phyloP scores from a whole-genome alignment of 352 stramenopile species.

The Globisporangium polare region DNA sequence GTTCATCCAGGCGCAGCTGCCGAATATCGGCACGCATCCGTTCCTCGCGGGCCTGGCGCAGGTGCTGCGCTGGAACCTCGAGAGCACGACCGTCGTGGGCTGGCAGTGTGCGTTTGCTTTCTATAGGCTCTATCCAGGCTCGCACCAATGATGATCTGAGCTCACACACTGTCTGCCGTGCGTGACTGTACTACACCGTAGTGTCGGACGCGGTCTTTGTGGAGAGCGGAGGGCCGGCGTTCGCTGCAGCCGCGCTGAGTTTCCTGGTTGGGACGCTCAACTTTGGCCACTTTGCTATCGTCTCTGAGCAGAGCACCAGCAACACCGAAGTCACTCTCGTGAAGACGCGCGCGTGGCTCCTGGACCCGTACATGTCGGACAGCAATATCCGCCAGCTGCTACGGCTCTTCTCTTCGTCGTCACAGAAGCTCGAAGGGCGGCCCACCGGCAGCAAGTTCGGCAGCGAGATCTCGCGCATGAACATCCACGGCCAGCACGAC shows the following conservation, averaged over 20 bases:
- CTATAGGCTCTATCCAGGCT: neutral
- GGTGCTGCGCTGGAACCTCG: constrained; percentile 56
- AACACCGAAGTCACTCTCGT: constrained; percentile 7
- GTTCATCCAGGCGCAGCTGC: constrained; percentile 43
- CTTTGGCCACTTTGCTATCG: constrained; percentile 39
- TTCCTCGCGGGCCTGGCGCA: constrained; percentile 58
- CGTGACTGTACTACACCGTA: constrained; percentile 9
- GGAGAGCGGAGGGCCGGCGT: constrained; percentile 55
- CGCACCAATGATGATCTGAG: neutral
- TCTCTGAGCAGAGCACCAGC: constrained; percentile 4
- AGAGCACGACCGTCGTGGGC: constrained; percentile 56
- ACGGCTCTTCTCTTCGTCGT: constrained; percentile 25
- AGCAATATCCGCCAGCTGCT: constrained; percentile 53
- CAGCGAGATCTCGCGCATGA: constrained; percentile 46
- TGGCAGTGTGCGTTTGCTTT: constrained; percentile 54
- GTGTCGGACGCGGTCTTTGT: constrained; percentile 74
- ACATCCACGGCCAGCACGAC: constrained; percentile 54
- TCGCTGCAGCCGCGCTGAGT: constrained; percentile 42
- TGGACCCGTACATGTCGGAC: constrained; percentile 77
- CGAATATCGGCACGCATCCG: constrained; percentile 63
- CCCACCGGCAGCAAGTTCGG: constrained; percentile 40
- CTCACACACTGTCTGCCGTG: neutral
- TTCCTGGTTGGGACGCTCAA: constrained; percentile 56
- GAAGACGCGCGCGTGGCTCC: constrained; percentile 49
- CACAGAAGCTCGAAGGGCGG: constrained; percentile 36